Evolutionary conservation across 768 basidiomycete species (phyloP), one percentile per base, ranked within the genome.

Genomic region (Boletus insuetus): DNA sequence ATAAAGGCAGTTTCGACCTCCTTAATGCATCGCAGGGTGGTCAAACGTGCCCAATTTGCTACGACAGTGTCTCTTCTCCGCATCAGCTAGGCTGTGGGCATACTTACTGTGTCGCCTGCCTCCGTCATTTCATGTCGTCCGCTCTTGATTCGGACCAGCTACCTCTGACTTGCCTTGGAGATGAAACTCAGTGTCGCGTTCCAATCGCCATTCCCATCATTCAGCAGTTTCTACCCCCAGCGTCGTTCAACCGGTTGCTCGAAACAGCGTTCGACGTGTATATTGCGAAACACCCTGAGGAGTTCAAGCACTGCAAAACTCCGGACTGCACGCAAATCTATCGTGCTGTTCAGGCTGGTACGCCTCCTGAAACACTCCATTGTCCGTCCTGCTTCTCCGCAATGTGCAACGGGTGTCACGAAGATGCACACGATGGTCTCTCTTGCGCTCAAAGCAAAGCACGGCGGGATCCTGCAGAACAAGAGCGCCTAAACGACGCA

Each of bases 241-340:
- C 67, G 11, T 79, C 85, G 26, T 83, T 89, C 61, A 77, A 83
- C 45, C 72, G 76, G 0, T 55, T 91, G 31, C 71, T 82, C 4
- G 73, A 81, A 35, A 78, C 84, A 0, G 80, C 87, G 0, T 85
- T 85, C 61, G 71, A 79, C 0, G 69, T 78, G 0, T 75, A 90
- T 63, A 73, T 91, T 16, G 79, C 82, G 49, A 73, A 79, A 11
- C 79, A 78, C 41, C 77, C 86, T 0, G 70, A 75, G 14, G 83
- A 89, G 51, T 85, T 86, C 62, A 79, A 81, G 56, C 87, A 81
- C 62, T 93, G 90, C 69, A 90, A 87, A 1, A 86, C 89, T 0
- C 85, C 91, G 0, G 87, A 91, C 64, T 93, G 90, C 56, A 74
- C 74, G 0, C 86, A 89, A 65, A 76, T 90, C 4, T 92, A 92